phyloP scores from a whole-genome alignment of 768 basidiomycete species.

The Tremella yokohamensis region DNA sequence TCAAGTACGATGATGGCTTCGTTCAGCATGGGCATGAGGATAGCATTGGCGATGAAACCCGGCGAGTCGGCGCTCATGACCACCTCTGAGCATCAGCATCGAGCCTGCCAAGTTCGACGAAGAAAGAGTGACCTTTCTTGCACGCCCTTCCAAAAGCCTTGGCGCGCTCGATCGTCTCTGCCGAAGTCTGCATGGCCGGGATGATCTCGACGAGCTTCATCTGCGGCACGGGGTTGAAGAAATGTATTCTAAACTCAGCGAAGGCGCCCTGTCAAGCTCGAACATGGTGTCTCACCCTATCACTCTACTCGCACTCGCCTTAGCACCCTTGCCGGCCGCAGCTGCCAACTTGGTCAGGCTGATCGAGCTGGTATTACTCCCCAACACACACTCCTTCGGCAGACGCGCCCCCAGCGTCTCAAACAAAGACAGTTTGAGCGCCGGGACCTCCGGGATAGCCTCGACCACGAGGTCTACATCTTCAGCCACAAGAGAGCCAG shows the following conservation, averaged over 20 bases:
- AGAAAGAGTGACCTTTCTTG: conserved; percentile 65
- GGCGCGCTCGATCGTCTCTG: conserved; percentile 69
- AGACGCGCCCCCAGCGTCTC: conserved; percentile 64
- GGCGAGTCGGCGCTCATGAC: conserved; percentile 87
- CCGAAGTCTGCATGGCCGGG: conserved; percentile 82
- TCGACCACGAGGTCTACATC: conserved; percentile 91
- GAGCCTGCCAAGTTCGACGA: background rate
- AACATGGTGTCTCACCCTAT: conserved; percentile 56
- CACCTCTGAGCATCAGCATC: conserved; percentile 62
- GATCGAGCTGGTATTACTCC: conserved; percentile 90
- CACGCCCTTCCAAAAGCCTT: conserved; percentile 79
- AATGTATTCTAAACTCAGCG: conserved; percentile 66
- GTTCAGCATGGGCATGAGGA: conserved; percentile 96
- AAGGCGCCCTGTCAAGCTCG: background rate
- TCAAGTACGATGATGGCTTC: conserved; percentile 94
- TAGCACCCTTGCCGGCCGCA: conserved; percentile 65
- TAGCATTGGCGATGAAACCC: conserved; percentile 89
- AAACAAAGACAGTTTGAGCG: conserved; percentile 77
- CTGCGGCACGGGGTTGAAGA: conserved; percentile 95
- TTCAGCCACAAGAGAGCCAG: conserved; percentile 58
- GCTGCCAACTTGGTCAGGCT: conserved; percentile 91
- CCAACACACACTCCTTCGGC: conserved; percentile 72
- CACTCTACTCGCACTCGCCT: conserved; percentile 61
- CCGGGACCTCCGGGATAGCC: conserved; percentile 81
- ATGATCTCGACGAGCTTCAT: conserved; percentile 97